These are phyloP conservation scores for Tuber magnatum DNA, from an alignment of 495 filamentous ascomycete species.

Conservation along the genomic window DNA sequence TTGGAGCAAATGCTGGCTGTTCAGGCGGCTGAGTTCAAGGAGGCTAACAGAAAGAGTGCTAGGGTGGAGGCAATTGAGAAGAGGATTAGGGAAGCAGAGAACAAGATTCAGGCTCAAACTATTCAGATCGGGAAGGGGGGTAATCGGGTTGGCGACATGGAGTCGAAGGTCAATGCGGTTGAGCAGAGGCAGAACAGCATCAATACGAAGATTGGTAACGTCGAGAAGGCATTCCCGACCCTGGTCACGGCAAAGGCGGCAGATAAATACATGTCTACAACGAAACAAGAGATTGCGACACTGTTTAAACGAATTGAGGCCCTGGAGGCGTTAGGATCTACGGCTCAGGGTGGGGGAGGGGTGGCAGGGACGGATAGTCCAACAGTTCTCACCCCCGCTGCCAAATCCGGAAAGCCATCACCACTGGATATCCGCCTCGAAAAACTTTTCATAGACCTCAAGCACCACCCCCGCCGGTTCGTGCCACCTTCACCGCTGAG, in stretches of 20 bases:
- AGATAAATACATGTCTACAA: neutral
- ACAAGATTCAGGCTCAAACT: neutral
- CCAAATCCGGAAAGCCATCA: neutral
- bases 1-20: neutral
- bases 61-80: neutral
- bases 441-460: neutral
- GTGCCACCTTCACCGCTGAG: slow-evolving; percentile 2
- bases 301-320: neutral
- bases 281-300: neutral
- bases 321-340: neutral
- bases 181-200: neutral
- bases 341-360: neutral
- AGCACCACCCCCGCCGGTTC: slow-evolving; percentile 9
- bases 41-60: neutral
- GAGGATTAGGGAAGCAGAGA: neutral
- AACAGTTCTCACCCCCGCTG: neutral
- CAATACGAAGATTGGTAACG: neutral
- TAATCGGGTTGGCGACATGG: neutral
- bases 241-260: neutral
- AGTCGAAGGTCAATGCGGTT: neutral
- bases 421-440: neutral
- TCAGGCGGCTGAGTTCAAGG: neutral
- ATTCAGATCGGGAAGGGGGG: neutral
- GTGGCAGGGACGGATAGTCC: neutral
- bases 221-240: neutral